Evolutionary conservation across 1,284 basidiomycete genomes (phyloP).

Genomic region (Cutaneotrichosporon sp.): DNA sequence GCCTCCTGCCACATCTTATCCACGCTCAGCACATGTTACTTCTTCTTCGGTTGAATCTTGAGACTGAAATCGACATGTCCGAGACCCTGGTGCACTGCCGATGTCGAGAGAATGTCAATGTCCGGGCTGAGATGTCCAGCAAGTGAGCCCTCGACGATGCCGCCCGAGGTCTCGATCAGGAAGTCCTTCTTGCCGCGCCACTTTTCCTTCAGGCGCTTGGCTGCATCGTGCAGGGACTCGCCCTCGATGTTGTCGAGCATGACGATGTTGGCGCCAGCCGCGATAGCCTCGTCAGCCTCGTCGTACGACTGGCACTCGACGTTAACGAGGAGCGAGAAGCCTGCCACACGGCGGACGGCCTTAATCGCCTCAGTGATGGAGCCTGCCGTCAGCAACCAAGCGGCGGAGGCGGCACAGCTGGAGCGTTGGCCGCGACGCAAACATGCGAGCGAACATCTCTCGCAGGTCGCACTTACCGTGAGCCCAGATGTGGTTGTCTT

Average conservation of each 20-base stretch:
- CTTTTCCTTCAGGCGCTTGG: constrained; percentile 62
- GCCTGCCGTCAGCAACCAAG: constrained; percentile 51
- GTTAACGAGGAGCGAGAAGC: constrained; percentile 88
- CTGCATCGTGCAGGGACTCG: constrained; percentile 61
- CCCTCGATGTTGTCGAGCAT: constrained; percentile 98
- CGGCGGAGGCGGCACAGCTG: no score
- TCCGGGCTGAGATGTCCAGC: constrained; percentile 54
- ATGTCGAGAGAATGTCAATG: constrained; percentile 89
- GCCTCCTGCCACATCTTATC: no score
- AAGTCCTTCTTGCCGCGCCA: constrained; percentile 65
- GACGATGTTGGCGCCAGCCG: constrained; percentile 91
- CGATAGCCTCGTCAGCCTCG: constrained; percentile 92
- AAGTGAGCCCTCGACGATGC: constrained; percentile 74
- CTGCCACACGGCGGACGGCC: constrained; percentile 79
- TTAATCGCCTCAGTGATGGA: constrained; percentile 85
- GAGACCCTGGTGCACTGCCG: constrained; percentile 76
- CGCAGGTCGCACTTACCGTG: constrained; percentile 15
- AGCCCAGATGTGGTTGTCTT: constrained; percentile 99
- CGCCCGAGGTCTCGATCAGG: constrained; percentile 84
- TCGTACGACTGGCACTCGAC: constrained; percentile 86
- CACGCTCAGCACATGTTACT: no score
- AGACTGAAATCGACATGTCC: constrained; percentile 90
- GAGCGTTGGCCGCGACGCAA: no score
- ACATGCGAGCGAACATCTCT: no score
- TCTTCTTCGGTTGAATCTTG: constrained; percentile 15